Evolutionary conservation across 2,329 filamentous ascomycete species (phyloP), one percentile per base, ranked within the genome.

Genomic region (Coniochaeta sp.): DNA sequence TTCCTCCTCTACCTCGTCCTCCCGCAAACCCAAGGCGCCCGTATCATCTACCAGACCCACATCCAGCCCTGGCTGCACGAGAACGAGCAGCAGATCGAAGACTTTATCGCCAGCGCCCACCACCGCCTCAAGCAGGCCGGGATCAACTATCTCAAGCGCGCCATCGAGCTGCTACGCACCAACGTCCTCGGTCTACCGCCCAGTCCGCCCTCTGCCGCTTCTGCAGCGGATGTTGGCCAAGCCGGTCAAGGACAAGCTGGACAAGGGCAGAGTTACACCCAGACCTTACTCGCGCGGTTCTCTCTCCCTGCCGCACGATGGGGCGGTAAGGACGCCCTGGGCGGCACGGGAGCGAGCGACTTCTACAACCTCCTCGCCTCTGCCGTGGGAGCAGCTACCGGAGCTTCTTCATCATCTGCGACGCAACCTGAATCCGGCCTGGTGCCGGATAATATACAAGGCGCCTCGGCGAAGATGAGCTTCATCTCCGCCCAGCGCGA

Each of bases 21-120:
- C n/a, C 94, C 92, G 0, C 92, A 95, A 69, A 94, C 90, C n/a
- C 92, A 96, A 67, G 94, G 94, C 67, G 91, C 91, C 52, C 87
- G 87, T 55, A 73, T 87, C 61, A 76, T 97, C 57, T 99, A 97
- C 75, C 83, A 91, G 63, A 79, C 83, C 55, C 84, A 94, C 67
- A 77, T 97, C 55, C 86, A 95, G 68, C 92, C 92, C 0, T 96
- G 92, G 73, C 83, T 99, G 48, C 77, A 83, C 62, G 80, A 91
- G 55, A 92, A 99, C 68, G 94, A 97, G 70, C 69, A 77, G 40
- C 83, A 89, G 58, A 97, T 99, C 68, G 94, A 99, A 64, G 83
- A 89, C 55, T 86, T 96, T 64, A 96, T 97, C 67, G 85, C 85
- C 57, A 81, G 83, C 54, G 78, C 85, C 35, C 91, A 97, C 68